phyloP scores from a whole-genome alignment of 2,329 filamentous ascomycete species.

The Arthrobotrys sinensis region DNA sequence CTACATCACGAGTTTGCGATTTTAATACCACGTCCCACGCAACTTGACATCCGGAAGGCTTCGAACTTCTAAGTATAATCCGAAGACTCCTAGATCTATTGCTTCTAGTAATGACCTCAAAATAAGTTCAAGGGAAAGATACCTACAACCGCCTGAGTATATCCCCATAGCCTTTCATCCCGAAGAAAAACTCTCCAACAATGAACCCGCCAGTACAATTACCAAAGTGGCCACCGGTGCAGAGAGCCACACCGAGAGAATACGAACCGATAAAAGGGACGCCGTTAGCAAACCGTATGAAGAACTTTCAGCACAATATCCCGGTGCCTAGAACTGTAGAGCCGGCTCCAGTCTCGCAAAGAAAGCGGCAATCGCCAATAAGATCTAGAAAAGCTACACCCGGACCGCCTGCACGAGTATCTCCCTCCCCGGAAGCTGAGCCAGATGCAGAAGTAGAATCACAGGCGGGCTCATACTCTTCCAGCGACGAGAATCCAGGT shows the following conservation, averaged over 20 bases:
- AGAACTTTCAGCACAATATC: not conserved
- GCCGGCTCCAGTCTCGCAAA: too few species aligned
- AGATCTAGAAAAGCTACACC: too few species aligned
- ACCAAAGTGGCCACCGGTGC: slow-evolving; percentile 6
- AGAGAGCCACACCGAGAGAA: not conserved
- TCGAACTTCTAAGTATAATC: not conserved
- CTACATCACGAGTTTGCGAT: not conserved
- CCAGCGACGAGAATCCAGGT: too few species aligned
- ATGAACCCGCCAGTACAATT: too few species aligned
- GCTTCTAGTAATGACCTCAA: not conserved
- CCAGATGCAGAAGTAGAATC: too few species aligned
- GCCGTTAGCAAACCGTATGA: not conserved
- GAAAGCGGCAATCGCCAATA: too few species aligned
- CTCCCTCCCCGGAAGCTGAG: too few species aligned
- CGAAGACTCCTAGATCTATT: not conserved
- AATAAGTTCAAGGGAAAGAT: not conserved
- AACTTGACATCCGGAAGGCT: not conserved
- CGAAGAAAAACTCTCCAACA: too few species aligned
- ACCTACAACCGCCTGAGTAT: not conserved
- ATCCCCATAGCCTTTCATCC: too few species aligned
- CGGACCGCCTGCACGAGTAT: too few species aligned
- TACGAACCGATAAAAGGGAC: not conserved
- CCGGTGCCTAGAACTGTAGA: not conserved
- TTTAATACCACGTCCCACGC: not conserved
- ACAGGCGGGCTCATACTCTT: too few species aligned